Percentiles rank a stretch among this genome's conserved stretches.
These are phyloP conservation scores for Amaranthus hypochondriacus DNA, from an alignment of 148 eudicot species.

Conservation along the genomic window DNA sequence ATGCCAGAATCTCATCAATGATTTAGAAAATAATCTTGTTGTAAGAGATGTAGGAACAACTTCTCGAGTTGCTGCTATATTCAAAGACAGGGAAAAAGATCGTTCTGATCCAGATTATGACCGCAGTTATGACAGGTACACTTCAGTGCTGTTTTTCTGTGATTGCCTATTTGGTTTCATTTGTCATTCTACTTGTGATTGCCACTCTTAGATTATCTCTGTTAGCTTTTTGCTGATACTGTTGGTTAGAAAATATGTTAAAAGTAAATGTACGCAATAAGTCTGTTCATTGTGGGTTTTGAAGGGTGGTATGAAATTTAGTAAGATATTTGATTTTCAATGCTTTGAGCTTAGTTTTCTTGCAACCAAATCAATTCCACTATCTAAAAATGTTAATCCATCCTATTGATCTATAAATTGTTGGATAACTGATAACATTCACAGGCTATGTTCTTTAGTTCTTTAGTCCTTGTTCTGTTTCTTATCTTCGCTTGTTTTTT, in stretches of 20 bases:
- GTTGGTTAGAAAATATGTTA: background rate
- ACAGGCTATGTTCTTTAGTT: too few relatives aligned
- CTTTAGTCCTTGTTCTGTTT: too few relatives aligned
- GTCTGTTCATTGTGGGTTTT: background rate
- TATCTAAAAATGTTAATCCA: background rate
- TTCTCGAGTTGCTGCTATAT: background rate
- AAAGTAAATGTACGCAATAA: background rate
- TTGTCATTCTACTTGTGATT: background rate
- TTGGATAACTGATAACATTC: too few relatives aligned
- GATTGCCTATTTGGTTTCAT: background rate
- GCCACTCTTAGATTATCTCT: background rate
- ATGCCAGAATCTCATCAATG: constrained; percentile 21
- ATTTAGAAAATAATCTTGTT: background rate
- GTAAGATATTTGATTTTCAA: too few relatives aligned
- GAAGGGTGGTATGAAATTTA: background rate
- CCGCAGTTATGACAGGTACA: background rate
- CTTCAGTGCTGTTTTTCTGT: background rate
- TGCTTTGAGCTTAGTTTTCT: background rate
- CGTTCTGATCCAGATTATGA: background rate
- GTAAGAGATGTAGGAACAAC: background rate
- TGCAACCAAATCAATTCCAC: background rate
- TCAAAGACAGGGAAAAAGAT: constrained; percentile 13
- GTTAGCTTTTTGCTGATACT: background rate
- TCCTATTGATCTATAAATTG: too few relatives aligned
- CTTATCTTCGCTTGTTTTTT: too few relatives aligned